These are phyloP conservation scores for Scheffersomyces parashehatae DNA, from an alignment of 1,139 yeast genomes.

Conservation along the genomic window DNA sequence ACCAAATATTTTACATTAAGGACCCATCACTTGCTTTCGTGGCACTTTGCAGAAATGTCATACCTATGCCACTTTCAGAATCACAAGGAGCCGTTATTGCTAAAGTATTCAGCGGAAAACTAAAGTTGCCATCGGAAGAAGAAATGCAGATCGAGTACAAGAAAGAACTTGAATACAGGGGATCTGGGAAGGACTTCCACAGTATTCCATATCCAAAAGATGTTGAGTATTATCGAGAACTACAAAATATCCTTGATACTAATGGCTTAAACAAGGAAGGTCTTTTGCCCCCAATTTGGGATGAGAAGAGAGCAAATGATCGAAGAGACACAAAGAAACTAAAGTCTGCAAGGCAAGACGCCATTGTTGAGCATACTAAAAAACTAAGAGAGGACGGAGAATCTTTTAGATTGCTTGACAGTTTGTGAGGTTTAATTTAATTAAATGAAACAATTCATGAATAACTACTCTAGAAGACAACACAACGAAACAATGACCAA, in stretches of 20 bases:
- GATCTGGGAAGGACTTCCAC: slow-evolving; percentile 28
- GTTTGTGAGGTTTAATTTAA: not conserved
- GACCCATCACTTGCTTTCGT: slow-evolving; percentile 46
- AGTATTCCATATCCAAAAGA: slow-evolving; percentile 30
- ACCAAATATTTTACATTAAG: slow-evolving; percentile 44
- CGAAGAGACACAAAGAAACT: slow-evolving; percentile 17
- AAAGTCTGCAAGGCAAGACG: slow-evolving; percentile 21
- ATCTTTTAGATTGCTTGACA: slow-evolving; percentile 4
- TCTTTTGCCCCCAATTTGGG: slow-evolving; percentile 28
- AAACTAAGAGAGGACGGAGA: slow-evolving; percentile 19
- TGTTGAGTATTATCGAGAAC: slow-evolving; percentile 27
- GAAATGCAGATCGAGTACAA: slow-evolving; percentile 29
- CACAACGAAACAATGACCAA: too few species aligned
- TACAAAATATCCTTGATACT: slow-evolving; percentile 20
- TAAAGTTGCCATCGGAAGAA: slow-evolving; percentile 31
- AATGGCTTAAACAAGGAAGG: slow-evolving; percentile 20
- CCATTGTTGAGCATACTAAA: slow-evolving; percentile 20
- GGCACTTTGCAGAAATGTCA: slow-evolving; percentile 39
- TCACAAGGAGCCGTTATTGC: slow-evolving; percentile 48
- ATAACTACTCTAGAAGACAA: too few species aligned
- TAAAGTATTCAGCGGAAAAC: slow-evolving; percentile 41
- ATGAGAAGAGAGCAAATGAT: slow-evolving; percentile 15
- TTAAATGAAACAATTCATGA: too few species aligned
- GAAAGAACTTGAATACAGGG: slow-evolving; percentile 21
- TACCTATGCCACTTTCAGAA: slow-evolving; percentile 52